These are phyloP conservation scores for Cymbopogon flexuosus DNA, from an alignment of 202 grass and related monocot species.

Conservation along the genomic window DNA sequence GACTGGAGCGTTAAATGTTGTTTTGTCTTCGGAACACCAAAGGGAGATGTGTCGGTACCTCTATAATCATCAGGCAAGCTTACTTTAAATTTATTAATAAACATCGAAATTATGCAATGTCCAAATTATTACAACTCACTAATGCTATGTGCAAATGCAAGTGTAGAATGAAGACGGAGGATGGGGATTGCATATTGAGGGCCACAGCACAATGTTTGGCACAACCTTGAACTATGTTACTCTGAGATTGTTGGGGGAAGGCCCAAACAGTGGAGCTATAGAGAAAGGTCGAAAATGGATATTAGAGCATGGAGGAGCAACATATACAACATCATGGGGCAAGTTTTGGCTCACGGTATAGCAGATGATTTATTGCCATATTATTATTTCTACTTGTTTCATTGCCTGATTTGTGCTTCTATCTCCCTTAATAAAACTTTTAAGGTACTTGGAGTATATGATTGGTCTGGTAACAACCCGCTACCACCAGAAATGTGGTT, in stretches of 20 bases:
- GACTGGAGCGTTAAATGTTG: slow-evolving; percentile 57
- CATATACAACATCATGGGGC: slow-evolving; percentile 85
- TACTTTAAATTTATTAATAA: no score
- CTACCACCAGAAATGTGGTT: slow-evolving; percentile 89
- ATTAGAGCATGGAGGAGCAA: slow-evolving; percentile 68
- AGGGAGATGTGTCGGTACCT: slow-evolving; percentile 80
- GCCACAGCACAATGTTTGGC: slow-evolving; percentile 90
- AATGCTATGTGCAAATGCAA: background rate
- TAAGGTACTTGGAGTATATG: slow-evolving; percentile 91
- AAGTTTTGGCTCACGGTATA: slow-evolving; percentile 88
- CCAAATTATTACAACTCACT: background rate
- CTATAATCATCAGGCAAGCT: slow-evolving; percentile 82
- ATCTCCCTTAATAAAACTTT: background rate
- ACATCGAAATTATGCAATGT: background rate
- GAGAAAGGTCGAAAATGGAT: slow-evolving; percentile 80
- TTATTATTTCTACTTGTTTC: background rate
- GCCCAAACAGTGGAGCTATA: slow-evolving; percentile 55
- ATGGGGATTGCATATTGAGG: slow-evolving; percentile 93
- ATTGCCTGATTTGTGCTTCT: background rate
- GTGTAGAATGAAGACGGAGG: slow-evolving; percentile 84
- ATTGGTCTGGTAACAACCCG: slow-evolving; percentile 96
- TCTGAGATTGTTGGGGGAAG: slow-evolving; percentile 83
- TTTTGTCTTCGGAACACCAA: slow-evolving; percentile 67
- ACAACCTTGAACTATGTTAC: slow-evolving; percentile 66
- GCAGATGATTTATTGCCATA: background rate